Evolutionary conservation across 768 basidiomycete species (phyloP), one percentile per base, ranked within the genome.

Genomic region (Imleria badia): DNA sequence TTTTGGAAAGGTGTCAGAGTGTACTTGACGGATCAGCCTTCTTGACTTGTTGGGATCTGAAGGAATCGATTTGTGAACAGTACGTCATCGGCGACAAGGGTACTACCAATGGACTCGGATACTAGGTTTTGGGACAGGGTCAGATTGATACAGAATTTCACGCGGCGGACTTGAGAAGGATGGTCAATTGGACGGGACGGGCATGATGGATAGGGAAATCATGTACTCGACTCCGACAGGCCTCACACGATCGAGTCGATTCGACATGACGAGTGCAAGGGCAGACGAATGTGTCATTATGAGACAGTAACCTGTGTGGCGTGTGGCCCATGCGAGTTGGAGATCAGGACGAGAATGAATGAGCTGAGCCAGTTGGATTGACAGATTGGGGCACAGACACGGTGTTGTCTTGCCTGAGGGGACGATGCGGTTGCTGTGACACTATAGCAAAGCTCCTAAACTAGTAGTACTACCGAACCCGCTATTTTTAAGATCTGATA

Each of bases 41-140:
- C 41, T 33, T 45, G 5, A 43, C 42, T 59, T 26, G 45, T 38
- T 38, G 43, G 43, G 46, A 53, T 47, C 51, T 41, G 43, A 41
- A 47, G 43, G 46, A 45, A 50, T 50, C 30, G 55, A 52, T 51
- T 29, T 51, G 43, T 43, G 50, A 31, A 46, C 5, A 48, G 54
- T 60, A 64, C 63, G 63, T 64, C 64, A 66, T 63, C 56, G 62
- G 63, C 60, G 52, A 59, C 56, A 26, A 60, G 43, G 41, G 51
- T 45, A 40, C 10, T 45, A 40, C 10, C 11, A 8, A 20, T 22
- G 20, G 9, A 9, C 6, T 8, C n/a, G 10, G 11, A 26, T 26
- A 26, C 26, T 26, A n/a, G 39, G 39, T 31, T 38, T 62, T 48
- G 51, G 55, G 55, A 60, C 54, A 58, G 58, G 58, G 64, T 64